A percentile compares a stretch with the other conserved stretches of the same genome.
phyloP scores from a whole-genome alignment of 306 rosid species.

The Fragaria nilgerrensis region DNA sequence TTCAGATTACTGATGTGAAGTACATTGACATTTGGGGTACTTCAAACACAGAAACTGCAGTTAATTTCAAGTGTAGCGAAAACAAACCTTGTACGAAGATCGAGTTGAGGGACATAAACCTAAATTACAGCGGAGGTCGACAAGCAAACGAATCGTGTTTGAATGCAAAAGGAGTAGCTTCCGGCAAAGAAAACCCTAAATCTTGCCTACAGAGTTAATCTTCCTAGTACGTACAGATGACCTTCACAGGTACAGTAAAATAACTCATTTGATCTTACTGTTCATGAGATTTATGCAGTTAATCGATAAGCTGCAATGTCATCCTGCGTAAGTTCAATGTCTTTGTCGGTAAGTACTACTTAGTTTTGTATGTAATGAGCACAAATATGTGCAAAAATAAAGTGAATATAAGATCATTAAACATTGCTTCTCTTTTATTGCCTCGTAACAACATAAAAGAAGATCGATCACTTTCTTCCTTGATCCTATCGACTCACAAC shows the following conservation, averaged over 20 bases:
- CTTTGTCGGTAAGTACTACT: no score
- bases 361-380: neutral
- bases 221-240: neutral
- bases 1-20: constrained; percentile 24
- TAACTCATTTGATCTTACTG: neutral
- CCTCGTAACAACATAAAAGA: no score
- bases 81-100: constrained; percentile 24
- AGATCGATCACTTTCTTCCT: no score
- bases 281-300: neutral
- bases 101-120: constrained; percentile 14
- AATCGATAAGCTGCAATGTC: neutral
- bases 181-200: neutral
- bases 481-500: no score
- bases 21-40: constrained; percentile 27
- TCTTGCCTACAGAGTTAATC: constrained; percentile 1
- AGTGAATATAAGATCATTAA: neutral
- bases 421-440: no score
- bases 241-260: neutral
- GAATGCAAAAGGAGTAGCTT: constrained; percentile 2
- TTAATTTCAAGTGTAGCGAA: constrained; percentile 22
- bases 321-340: neutral
- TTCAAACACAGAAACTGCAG: constrained; percentile 22
- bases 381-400: neutral
- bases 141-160: constrained; percentile 9
- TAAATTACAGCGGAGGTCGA: neutral